A percentile compares a stretch with the other conserved stretches of the same genome.
Conservation (phyloP, 2,329 filamentous ascomycete genomes). For the Trichoderma koningiopsis region DNA sequence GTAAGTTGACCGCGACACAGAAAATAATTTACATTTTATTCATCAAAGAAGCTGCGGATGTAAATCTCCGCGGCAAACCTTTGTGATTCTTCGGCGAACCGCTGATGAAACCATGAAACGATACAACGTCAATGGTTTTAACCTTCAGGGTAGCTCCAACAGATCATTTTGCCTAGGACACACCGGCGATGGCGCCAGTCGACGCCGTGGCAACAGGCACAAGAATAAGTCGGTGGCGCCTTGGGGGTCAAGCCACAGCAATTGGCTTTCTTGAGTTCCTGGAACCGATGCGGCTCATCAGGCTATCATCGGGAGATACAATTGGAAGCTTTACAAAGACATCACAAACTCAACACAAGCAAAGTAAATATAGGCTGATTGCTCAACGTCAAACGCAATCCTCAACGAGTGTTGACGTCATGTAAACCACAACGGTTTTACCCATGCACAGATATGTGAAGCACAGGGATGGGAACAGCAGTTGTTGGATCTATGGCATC, state of each 20-base stretch:
- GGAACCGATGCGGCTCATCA: background rate
- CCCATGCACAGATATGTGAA: background rate
- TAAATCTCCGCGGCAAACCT: background rate
- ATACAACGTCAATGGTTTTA: background rate
- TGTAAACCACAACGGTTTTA: background rate
- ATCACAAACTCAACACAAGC: background rate
- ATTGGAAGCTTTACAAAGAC: background rate
- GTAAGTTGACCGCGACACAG: background rate
- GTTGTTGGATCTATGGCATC: background rate
- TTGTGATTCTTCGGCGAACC: background rate
- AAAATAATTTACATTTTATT: background rate
- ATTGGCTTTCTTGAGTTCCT: background rate
- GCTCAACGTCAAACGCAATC: background rate
- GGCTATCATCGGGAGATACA: background rate
- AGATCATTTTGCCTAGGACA: background rate
- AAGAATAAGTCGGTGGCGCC: background rate
- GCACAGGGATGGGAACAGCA: background rate
- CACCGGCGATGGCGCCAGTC: constrained; percentile 2
- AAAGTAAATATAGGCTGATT: background rate
- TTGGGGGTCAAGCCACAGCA: constrained; percentile 4
- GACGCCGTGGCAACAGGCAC: constrained; percentile 10
- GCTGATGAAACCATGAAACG: background rate
- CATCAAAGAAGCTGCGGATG: background rate
- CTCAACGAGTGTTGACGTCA: constrained; percentile 21
- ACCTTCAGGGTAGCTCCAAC: constrained; percentile 15